Evolutionary conservation across 352 stramenopile genomes (phyloP), one percentile per base, ranked within the genome.

Genomic region (Globisporangium paroecandrum): DNA sequence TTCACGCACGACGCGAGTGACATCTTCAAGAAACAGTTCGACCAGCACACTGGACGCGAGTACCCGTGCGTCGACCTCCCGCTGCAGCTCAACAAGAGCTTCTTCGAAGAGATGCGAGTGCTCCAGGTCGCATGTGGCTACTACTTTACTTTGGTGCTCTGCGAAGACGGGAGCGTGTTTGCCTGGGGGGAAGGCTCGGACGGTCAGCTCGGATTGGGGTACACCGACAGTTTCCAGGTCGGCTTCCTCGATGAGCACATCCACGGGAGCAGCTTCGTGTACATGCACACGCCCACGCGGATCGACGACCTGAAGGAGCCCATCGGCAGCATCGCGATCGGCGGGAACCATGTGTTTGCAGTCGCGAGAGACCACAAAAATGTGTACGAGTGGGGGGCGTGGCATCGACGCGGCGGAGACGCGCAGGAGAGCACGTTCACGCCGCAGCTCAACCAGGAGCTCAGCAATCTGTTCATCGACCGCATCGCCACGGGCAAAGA

Each of bases 141-240:
- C 62, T 91, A 91, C 63, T 91, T 91, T 62, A 90, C 77, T 1
- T 25, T 93, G 20, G 83, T 75, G 8, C 62, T 94, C 43, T 82
- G 81, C n/a, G 84, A 90, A 47, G 87, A 93, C 49, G 85, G 81
- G 3, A 87, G 76, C 24, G 77, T 91, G 5, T 89, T 89, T 49
- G 81, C 83, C 24, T 93, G 83, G 82, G 85, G 85, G 0, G 83
- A 93, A 69, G 85, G 83, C 38, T 93, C 83, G 1, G 85, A 93
- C 53, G 83, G 85, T 0, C 85, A 93, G 55, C 75, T 91, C 15
- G 85, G 85, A 1, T 62, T 93, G 1, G 81, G 85, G 0, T 89
- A 87, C 58, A 78, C 77, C 4, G 81, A 93, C 62, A 71, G 72
- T 18, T 93, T 90, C 49, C 73, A 78, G 9, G 83, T 91, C 13